Evolutionary conservation across 1,284 basidiomycete species (phyloP), one percentile per base, ranked within the genome.

Genomic region (Ustilago esculenta): DNA sequence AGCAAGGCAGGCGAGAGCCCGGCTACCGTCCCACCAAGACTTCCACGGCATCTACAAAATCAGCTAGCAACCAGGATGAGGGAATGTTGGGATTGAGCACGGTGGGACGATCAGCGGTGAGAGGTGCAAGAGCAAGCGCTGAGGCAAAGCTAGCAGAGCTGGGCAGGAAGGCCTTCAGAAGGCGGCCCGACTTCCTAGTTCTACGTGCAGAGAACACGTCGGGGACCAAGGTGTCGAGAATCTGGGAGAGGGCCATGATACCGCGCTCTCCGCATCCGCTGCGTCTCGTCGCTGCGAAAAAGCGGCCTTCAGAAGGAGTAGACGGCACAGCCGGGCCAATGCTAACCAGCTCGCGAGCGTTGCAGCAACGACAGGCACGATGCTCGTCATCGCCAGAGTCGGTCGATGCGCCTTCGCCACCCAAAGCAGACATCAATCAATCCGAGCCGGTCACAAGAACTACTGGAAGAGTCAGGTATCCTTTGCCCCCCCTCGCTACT

Each of bases 1-100:
- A 77, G 15, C 71, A 73, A 48, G 61, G 55, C 9, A 72, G 74
- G 29, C 60, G 67, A 2, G 66, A 70, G 34, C 34, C 66, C 6
- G 59, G 59, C 15, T 65, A 54, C 30, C 61, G 51, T 7, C 8
- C 45, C 0, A 17, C 48, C 1, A 11, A 15, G 49, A 45, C 39
- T 37, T 32, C 30, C 29, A 7, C 34, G 5, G 32, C 53, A 15
- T 37, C 51, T 12, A 35, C 32, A 29, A 33, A 32, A 17, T n/a
- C 41, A 15, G 18, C 35, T 10, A 27, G 24, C 12, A 32, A 32
- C 18, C 37, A 35, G 14, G 24, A 23, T 20, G 47, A 44, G 21
- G 34, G 46, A 14, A 40, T 36, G 17, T 39, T 49, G 1, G 59
- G 53, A 4, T 50, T 64, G 18, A 49, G 14, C 15, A 66, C 51